Conservation (phyloP, 2,329 filamentous ascomycete species). For the Nemania serpens region DNA sequence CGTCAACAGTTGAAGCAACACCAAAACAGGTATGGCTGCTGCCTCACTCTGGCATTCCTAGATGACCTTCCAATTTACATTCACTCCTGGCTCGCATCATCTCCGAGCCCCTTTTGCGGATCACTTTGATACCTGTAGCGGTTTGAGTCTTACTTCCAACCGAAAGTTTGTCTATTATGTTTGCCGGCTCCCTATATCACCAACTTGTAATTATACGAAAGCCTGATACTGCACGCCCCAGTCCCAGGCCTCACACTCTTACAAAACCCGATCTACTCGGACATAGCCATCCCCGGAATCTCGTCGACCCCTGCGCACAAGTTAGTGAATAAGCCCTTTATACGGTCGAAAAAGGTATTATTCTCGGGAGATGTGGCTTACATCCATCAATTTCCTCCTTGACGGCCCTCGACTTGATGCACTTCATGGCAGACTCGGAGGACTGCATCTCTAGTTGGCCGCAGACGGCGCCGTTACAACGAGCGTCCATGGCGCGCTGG, state of each 20-base stretch:
- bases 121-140: not conserved
- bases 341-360: no score
- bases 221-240: not conserved
- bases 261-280: not conserved
- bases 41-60: not conserved
- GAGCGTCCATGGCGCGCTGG: constrained; percentile 48
- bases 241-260: not conserved
- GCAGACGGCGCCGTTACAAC: constrained; percentile 42
- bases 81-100: no score
- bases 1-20: no score
- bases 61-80: not conserved
- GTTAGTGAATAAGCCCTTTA: constrained; percentile 29
- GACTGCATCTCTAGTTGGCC: constrained; percentile 35
- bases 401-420: constrained; percentile 28
- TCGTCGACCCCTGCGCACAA: constrained; percentile 30
- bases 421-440: constrained; percentile 35
- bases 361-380: constrained; percentile 28
- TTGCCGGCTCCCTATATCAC: not conserved
- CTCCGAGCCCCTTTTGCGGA: no score
- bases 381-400: constrained; percentile 39
- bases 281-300: constrained; percentile 34
- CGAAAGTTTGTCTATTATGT: not conserved
- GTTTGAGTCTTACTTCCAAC: not conserved
- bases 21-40: no score
- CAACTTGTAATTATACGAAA: not conserved